Conservation (phyloP, 371 early-diverging fungal species). For the Coemansia sp. region DNA sequence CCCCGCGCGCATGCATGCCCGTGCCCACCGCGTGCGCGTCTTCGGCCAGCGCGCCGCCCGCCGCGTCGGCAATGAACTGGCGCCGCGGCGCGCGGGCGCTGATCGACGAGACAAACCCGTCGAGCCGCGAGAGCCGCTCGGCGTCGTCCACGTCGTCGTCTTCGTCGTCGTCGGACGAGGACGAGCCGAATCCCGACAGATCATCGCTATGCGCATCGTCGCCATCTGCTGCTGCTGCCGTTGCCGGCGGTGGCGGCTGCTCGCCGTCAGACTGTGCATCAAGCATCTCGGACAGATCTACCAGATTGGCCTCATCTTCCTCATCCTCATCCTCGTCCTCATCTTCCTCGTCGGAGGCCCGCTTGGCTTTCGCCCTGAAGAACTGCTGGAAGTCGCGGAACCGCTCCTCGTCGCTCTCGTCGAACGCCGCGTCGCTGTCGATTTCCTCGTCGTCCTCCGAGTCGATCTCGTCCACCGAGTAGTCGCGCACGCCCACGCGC, state of each 20-base stretch:
- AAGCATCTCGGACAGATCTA: slow-evolving; percentile 51
- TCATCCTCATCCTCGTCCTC: slow-evolving; percentile 52
- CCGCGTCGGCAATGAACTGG: slow-evolving; percentile 41
- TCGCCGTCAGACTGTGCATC: slow-evolving; percentile 50
- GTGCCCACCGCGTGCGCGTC: slow-evolving; percentile 40
- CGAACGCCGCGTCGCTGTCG: slow-evolving; percentile 87
- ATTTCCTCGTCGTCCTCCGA: slow-evolving; percentile 93
- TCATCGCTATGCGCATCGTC: slow-evolving; percentile 19
- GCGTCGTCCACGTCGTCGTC: slow-evolving; percentile 11
- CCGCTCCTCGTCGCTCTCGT: slow-evolving; percentile 79
- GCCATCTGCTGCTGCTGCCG: slow-evolving; percentile 19
- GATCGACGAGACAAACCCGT: slow-evolving; percentile 42
- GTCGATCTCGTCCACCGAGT: slow-evolving; percentile 68
- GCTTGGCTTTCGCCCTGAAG: slow-evolving; percentile 2
- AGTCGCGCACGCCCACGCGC: slow-evolving; percentile 75
- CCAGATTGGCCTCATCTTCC: slow-evolving; percentile 56
- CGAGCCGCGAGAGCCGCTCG: slow-evolving; percentile 40
- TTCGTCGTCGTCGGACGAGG: slow-evolving; percentile 13
- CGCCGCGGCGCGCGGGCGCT: slow-evolving; percentile 43
- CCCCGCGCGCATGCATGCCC: slow-evolving; percentile 51
- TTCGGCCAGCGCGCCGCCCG: slow-evolving; percentile 14
- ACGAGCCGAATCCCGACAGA: slow-evolving; percentile 13
- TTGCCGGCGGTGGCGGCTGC: too few species aligned
- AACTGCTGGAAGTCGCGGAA: slow-evolving; percentile 69
- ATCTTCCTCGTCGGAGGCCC: slow-evolving; percentile 7